Conservation (phyloP, 441 rosid genomes). For the Omphalea diandra region DNA sequence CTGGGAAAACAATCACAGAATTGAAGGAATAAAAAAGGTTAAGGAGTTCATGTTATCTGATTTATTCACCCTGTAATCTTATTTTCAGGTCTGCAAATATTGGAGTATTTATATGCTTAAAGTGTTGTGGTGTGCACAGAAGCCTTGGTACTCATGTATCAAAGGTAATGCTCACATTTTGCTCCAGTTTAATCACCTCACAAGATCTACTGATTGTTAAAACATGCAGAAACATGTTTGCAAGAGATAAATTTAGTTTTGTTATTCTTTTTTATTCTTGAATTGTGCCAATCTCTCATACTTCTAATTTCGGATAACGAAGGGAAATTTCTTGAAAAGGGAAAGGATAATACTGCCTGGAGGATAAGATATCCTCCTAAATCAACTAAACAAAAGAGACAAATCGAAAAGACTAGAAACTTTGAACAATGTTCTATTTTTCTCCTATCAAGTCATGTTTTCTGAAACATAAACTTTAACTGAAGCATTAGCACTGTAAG, state of each 20-base stretch:
- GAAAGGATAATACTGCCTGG: not conserved
- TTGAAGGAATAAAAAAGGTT: not conserved
- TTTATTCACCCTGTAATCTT: slow-evolving; percentile 6
- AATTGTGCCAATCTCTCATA: not conserved
- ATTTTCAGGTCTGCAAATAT: slow-evolving; percentile 88
- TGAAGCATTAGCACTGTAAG: not conserved
- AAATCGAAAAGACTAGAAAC: not conserved
- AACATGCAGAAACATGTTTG: not conserved
- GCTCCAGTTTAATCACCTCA: slow-evolving; percentile 17
- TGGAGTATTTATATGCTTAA: slow-evolving; percentile 95
- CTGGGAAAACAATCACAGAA: not conserved
- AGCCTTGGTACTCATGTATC: slow-evolving; percentile 94
- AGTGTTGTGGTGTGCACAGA: slow-evolving; percentile 96
- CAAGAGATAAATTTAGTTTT: not conserved
- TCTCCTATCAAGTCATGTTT: too few species aligned
- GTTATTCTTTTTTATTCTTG: too few species aligned
- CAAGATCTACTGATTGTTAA: not conserved
- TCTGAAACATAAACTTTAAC: too few species aligned
- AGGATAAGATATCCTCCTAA: slow-evolving; percentile 2
- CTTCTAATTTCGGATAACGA: not conserved
- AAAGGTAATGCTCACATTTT: slow-evolving; percentile 51
- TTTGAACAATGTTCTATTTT: too few species aligned
- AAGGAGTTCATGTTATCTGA: not conserved
- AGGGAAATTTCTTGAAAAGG: not conserved
- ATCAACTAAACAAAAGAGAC: not conserved